A percentile compares a stretch with the other conserved stretches of the same genome.
Evolutionary conservation across 805 yeast genomes (phyloP).

Genomic region (Gaillardinia entomophila): DNA sequence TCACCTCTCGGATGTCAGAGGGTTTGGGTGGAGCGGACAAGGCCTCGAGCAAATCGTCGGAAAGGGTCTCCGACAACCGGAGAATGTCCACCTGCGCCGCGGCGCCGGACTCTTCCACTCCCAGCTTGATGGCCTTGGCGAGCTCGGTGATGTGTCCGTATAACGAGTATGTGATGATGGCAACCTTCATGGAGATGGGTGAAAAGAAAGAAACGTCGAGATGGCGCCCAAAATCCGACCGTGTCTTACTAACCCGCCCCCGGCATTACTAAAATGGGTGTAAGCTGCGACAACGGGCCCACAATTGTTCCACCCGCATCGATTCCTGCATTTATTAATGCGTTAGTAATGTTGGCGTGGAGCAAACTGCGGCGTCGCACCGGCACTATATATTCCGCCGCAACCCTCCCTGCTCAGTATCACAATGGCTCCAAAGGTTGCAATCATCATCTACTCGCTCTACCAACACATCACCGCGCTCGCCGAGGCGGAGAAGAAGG

Average conservation of each 20-base stretch:
- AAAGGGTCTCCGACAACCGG: constrained; percentile 77
- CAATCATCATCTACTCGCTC: constrained; percentile 56
- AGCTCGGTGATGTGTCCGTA: constrained; percentile 71
- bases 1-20: constrained; percentile 46
- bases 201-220: too few species aligned
- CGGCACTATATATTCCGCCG: too few species aligned
- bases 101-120: constrained; percentile 61
- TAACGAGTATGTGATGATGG: constrained; percentile 73
- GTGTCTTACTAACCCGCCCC: too few species aligned
- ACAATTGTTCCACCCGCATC: too few species aligned
- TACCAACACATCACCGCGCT: constrained; percentile 70
- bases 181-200: constrained; percentile 43
- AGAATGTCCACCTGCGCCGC: constrained; percentile 57
- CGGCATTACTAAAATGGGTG: too few species aligned
- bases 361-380: too few species aligned
- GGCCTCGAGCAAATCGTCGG: constrained; percentile 51
- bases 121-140: constrained; percentile 65
- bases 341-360: too few species aligned
- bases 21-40: constrained; percentile 68
- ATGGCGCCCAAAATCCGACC: too few species aligned
- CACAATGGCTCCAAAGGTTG: constrained; percentile 33
- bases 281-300: too few species aligned
- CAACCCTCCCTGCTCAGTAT: too few species aligned
- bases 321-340: too few species aligned
- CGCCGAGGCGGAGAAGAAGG: constrained; percentile 64